Conservation (phyloP, 2,329 filamentous ascomycete species). For the Metarhizium anisopliae region DNA sequence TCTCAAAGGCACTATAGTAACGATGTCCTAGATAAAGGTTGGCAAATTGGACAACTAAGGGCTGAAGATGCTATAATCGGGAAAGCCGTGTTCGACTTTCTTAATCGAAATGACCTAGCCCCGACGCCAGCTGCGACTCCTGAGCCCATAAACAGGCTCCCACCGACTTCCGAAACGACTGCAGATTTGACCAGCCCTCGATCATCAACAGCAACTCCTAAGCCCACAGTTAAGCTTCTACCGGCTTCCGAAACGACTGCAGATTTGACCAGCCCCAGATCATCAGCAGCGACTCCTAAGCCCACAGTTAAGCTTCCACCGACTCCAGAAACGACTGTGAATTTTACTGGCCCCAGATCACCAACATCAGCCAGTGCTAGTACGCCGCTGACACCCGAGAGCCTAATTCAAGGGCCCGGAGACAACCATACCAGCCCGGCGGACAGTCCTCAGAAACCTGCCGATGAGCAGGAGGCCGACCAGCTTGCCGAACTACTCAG, state of each 20-base stretch:
- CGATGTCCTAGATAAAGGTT: constrained; percentile 1
- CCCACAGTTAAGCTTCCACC: neutral
- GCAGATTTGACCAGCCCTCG: neutral
- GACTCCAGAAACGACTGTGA: neutral
- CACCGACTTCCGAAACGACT: neutral
- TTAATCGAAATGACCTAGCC: neutral
- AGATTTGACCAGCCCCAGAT: too few species aligned
- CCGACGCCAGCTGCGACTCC: neutral
- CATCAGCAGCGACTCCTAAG: neutral
- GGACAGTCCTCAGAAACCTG: neutral
- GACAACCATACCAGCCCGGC: neutral
- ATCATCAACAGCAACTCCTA: neutral
- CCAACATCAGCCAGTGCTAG: neutral
- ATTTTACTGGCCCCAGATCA: neutral
- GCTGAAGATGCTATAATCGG: neutral
- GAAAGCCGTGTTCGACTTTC: constrained; percentile 3
- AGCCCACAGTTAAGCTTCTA: neutral
- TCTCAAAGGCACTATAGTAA: constrained; percentile 1
- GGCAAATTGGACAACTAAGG: neutral
- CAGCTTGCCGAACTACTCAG: constrained; percentile 1
- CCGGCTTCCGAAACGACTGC: neutral
- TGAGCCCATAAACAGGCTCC: neutral
- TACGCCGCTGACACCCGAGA: neutral
- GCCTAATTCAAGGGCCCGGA: neutral
- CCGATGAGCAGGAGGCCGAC: constrained; percentile 1